Conservation (phyloP, 306 rosid genomes). For the Quercus aquifolioides region DNA sequence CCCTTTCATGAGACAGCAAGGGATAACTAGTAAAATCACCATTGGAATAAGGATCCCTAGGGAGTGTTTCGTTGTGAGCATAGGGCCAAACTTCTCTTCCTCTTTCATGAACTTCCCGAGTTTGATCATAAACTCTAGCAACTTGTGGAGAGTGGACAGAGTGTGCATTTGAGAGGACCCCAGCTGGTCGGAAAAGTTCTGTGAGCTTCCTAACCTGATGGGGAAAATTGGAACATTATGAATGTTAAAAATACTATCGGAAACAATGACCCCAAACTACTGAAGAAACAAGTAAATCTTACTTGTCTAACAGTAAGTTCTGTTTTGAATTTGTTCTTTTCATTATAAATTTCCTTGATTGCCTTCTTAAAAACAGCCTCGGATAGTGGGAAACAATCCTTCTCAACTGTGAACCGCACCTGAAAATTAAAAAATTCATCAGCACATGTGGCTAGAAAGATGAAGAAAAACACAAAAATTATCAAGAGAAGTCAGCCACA, state of each 20-base stretch:
- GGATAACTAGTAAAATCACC: slow-evolving; percentile 29
- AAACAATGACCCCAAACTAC: background rate
- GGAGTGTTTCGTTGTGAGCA: slow-evolving; percentile 27
- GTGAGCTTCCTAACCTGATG: slow-evolving; percentile 78
- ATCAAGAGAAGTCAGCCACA: background rate
- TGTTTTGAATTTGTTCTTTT: slow-evolving; percentile 63
- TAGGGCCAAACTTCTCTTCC: slow-evolving; percentile 24
- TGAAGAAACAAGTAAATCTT: slow-evolving; percentile 16
- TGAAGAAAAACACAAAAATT: background rate
- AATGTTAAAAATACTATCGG: slow-evolving; percentile 1
- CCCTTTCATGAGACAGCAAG: slow-evolving; percentile 43
- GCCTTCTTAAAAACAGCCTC: slow-evolving; percentile 74
- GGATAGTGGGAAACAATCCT: slow-evolving; percentile 81
- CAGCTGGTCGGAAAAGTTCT: slow-evolving; percentile 65
- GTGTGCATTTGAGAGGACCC: slow-evolving; percentile 26
- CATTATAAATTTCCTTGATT: slow-evolving; percentile 74
- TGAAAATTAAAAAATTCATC: slow-evolving; percentile 32
- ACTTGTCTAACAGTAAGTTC: slow-evolving; percentile 81
- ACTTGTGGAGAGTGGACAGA: slow-evolving; percentile 27
- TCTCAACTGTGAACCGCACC: slow-evolving; percentile 70
- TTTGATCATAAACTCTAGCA: slow-evolving; percentile 28
- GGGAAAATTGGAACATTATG: slow-evolving; percentile 14
- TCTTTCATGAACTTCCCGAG: slow-evolving; percentile 25
- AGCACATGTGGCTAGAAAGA: slow-evolving; percentile 14
- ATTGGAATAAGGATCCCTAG: slow-evolving; percentile 28